A percentile compares a stretch with the other conserved stretches of the same genome.
phyloP scores from a whole-genome alignment of 1,139 yeast species.

The Debaryomycetaceae sp. region DNA sequence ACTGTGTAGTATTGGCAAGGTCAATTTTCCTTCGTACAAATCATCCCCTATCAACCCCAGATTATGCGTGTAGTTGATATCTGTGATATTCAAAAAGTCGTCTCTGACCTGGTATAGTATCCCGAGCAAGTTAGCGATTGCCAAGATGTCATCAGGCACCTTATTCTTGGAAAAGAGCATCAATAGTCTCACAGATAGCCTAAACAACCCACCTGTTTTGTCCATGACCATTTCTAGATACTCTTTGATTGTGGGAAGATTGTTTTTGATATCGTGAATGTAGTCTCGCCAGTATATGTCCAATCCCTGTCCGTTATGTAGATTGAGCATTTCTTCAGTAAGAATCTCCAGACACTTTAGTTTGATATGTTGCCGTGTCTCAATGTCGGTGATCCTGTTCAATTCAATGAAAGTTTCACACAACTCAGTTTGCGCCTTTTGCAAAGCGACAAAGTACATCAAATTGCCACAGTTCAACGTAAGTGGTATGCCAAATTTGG shows the following conservation, averaged over 20 bases:
- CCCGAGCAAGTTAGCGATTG: constrained; percentile 76
- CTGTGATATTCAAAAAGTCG: constrained; percentile 66
- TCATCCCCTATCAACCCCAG: constrained; percentile 83
- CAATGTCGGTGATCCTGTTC: not conserved
- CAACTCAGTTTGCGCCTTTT: constrained; percentile 33
- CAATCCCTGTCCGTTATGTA: constrained; percentile 87
- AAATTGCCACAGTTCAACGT: constrained; percentile 82
- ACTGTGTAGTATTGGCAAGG: constrained; percentile 76
- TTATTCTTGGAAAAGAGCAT: constrained; percentile 25
- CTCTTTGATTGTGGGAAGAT: constrained; percentile 64
- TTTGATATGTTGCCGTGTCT: constrained; percentile 5
- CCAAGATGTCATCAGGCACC: constrained; percentile 30
- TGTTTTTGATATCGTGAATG: constrained; percentile 14
- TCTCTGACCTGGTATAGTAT: constrained; percentile 80
- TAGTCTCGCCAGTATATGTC: constrained; percentile 85
- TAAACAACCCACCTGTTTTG: constrained; percentile 85
- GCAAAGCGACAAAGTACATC: constrained; percentile 72
- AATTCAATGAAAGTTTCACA: constrained; percentile 10
- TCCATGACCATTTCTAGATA: constrained; percentile 79
- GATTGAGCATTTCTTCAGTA: constrained; percentile 68
- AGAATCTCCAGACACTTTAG: constrained; percentile 27
- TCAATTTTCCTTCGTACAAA: constrained; percentile 82
- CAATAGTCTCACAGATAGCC: constrained; percentile 68
- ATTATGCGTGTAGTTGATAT: constrained; percentile 50
- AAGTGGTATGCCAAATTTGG: constrained; percentile 68